Conservation (phyloP, 192 early-diverging fungal species). For the Irineochytrium annulatum region DNA sequence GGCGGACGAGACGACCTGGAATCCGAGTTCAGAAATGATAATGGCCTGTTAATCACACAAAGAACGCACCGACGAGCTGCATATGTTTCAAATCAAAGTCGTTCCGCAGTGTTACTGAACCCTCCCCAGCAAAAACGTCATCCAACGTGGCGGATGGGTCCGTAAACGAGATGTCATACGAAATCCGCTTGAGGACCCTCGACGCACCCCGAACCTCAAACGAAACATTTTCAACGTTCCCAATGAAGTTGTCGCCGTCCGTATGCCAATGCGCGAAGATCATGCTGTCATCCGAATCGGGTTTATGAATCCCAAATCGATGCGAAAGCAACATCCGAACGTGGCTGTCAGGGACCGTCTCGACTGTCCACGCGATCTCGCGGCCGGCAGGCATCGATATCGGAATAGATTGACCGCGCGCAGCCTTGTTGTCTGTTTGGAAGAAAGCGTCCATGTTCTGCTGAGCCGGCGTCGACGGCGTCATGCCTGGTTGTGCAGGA, state of each 20-base stretch:
- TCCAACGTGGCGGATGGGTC: constrained; percentile 30
- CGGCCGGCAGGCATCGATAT: neutral
- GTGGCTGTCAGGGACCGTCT: constrained; percentile 21
- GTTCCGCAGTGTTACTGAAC: constrained; percentile 32
- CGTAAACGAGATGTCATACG: constrained; percentile 29
- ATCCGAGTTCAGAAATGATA: neutral
- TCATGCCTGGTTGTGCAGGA: neutral
- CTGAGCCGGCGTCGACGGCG: too few relatives aligned
- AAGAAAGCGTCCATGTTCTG: constrained; percentile 16
- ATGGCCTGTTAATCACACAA: neutral
- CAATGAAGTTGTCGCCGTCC: constrained; percentile 42
- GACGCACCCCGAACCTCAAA: constrained; percentile 11
- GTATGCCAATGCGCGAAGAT: constrained; percentile 38
- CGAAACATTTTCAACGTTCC: constrained; percentile 19
- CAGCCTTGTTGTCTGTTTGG: constrained; percentile 7
- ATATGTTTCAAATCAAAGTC: constrained; percentile 37
- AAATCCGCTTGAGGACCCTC: constrained; percentile 6
- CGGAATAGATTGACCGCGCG: constrained; percentile 11
- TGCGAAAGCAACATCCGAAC: constrained; percentile 12
- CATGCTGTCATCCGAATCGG: neutral
- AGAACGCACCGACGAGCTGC: constrained; percentile 21
- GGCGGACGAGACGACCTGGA: constrained; percentile 7
- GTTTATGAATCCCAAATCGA: constrained; percentile 7
- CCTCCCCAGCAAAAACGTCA: constrained; percentile 40
- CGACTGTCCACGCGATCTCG: constrained; percentile 16